phyloP scores from a whole-genome alignment of 2,329 filamentous ascomycete genomes.

The Penicillium corylophilum region DNA sequence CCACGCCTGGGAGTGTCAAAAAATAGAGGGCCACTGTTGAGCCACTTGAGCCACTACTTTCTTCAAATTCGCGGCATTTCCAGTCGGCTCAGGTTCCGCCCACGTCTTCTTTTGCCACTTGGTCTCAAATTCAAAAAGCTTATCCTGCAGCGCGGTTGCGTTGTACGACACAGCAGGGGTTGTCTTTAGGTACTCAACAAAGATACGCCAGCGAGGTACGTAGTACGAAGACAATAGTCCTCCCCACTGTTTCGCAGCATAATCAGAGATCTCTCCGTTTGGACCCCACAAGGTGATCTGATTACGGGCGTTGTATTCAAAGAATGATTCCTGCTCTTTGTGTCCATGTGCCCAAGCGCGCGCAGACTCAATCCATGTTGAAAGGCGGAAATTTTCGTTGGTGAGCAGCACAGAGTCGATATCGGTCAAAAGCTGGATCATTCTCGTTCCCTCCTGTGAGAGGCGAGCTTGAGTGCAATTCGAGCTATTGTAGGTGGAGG shows the following conservation, averaged over 20 bases:
- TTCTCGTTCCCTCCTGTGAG: conserved; percentile 23
- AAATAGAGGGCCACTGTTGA: conserved; percentile 12
- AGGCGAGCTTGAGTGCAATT: conserved; percentile 13
- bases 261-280: conserved; percentile 50
- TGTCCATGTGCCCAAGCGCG: conserved; percentile 29
- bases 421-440: conserved; percentile 37
- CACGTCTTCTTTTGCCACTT: conserved; percentile 16
- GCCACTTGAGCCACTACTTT: conserved; percentile 6
- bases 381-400: conserved; percentile 45
- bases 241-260: conserved; percentile 51
- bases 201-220: conserved; percentile 47
- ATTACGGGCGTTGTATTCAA: conserved; percentile 50
- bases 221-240: conserved; percentile 52
- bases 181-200: conserved; percentile 39
- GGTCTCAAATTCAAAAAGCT: conserved; percentile 14
- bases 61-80: conserved; percentile 1
- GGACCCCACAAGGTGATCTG: conserved; percentile 55
- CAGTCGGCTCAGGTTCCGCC: conserved; percentile 4
- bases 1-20: conserved; percentile 1
- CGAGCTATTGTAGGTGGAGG: conserved; percentile 34
- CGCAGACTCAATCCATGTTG: conserved; percentile 44
- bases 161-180: conserved; percentile 13
- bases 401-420: conserved; percentile 46
- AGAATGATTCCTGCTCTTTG: conserved; percentile 33
- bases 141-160: conserved; percentile 3